Conservation (phyloP, 139 green algal species). For the Nannochloris sp. region DNA sequence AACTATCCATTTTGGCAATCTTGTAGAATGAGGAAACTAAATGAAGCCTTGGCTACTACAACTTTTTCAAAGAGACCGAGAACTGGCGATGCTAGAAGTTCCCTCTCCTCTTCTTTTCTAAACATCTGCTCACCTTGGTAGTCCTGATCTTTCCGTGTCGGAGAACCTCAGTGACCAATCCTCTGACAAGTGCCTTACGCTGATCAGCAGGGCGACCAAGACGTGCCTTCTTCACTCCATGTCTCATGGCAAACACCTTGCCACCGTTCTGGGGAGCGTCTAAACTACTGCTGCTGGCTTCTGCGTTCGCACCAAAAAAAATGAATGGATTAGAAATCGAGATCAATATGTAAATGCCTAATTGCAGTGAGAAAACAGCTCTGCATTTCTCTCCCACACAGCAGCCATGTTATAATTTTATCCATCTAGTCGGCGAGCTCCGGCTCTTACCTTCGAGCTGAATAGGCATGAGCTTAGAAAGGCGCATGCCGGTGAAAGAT, state of each 20-base stretch:
- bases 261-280: constrained; percentile 51
- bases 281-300: constrained; percentile 8
- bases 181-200: constrained; percentile 89
- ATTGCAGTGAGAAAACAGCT: background rate
- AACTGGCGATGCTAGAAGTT: no score
- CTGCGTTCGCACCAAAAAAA: background rate
- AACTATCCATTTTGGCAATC: no score
- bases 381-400: background rate
- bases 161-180: constrained; percentile 88
- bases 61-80: no score
- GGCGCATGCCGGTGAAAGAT: constrained; percentile 16
- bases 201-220: constrained; percentile 91
- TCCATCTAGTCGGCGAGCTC: background rate
- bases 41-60: no score
- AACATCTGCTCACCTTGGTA: constrained; percentile 83
- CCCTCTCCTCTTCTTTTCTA: background rate
- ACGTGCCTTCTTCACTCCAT: constrained; percentile 70
- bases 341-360: background rate
- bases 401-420: background rate
- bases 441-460: constrained; percentile 11
- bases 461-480: constrained; percentile 4
- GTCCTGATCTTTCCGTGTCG: constrained; percentile 90
- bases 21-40: no score
- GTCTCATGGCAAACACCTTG: constrained; percentile 81
- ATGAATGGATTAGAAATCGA: background rate